Conservation (phyloP, 2,329 filamentous ascomycete species). For the Fusarium torulosum region DNA sequence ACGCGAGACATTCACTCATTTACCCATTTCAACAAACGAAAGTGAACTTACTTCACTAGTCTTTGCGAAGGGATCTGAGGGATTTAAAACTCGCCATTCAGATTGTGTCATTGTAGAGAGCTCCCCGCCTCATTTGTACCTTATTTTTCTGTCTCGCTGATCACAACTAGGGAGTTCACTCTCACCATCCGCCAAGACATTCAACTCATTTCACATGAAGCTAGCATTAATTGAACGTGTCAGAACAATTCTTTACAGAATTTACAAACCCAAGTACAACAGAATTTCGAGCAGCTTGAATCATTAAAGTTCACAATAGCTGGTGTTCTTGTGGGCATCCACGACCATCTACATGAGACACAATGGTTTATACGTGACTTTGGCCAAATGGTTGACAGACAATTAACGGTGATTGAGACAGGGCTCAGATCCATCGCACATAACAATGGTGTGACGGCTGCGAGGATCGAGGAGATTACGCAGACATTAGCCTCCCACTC, state of each 20-base stretch:
- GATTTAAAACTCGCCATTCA: neutral
- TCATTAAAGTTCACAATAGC: neutral
- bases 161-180: neutral
- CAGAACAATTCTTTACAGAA: accelerated
- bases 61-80: neutral
- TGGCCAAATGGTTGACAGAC: neutral
- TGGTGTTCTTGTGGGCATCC: accelerated
- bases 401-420: neutral
- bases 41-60: neutral
- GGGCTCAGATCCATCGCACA: neutral
- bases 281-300: neutral
- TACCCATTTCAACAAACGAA: conserved; percentile 1
- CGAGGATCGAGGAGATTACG: neutral
- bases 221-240: accelerated
- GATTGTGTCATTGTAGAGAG: neutral
- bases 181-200: accelerated
- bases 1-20: neutral
- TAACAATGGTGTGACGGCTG: accelerated
- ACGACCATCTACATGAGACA: accelerated
- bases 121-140: accelerated
- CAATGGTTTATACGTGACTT: neutral
- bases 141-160: accelerated
- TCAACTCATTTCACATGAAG: neutral
- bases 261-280: neutral
- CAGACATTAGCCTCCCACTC: neutral